These are phyloP conservation scores for Plasmodium cynomolgi DNA, from an alignment of 169 alveolate genomes.

Conservation along the genomic window DNA sequence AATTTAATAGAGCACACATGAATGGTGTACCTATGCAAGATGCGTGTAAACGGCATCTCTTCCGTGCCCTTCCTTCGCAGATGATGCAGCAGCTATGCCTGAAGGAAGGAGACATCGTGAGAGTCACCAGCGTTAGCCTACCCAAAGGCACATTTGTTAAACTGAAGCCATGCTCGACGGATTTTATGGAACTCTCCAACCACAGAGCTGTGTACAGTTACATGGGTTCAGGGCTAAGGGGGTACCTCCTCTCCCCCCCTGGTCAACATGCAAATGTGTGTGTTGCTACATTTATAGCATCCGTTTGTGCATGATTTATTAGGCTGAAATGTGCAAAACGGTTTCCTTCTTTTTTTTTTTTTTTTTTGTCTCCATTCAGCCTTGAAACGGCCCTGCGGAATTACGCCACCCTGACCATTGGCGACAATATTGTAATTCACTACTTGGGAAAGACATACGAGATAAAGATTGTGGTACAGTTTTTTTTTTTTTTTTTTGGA, in stretches of 20 bases:
- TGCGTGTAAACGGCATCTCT: background rate
- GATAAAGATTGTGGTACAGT: slow-evolving; percentile 89
- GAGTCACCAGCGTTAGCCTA: slow-evolving; percentile 89
- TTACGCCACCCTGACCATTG: slow-evolving; percentile 93
- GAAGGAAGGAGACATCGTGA: slow-evolving; percentile 91
- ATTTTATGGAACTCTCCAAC: slow-evolving; percentile 93
- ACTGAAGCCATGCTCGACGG: slow-evolving; percentile 92
- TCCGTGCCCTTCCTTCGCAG: slow-evolving; percentile 43
- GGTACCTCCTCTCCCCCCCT: background rate
- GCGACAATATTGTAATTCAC: slow-evolving; percentile 92
- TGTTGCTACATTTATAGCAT: background rate
- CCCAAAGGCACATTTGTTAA: slow-evolving; percentile 93
- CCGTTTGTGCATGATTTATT: background rate
- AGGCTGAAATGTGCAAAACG: background rate
- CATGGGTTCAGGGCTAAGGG: background rate
- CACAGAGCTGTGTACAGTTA: slow-evolving; percentile 93
- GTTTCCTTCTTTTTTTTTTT: background rate
- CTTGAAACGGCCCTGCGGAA: slow-evolving; percentile 92
- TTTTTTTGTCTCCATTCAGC: slow-evolving; percentile 66
- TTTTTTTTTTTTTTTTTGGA: background rate
- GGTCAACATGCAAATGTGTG: background rate
- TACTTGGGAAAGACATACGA: slow-evolving; percentile 90
- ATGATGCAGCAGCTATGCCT: slow-evolving; percentile 93
- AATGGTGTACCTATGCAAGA: background rate
- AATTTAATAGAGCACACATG: background rate